Evolutionary conservation across 192 early-diverging fungal species (phyloP), one percentile per base, ranked within the genome.

Genomic region (Backusella sp.): DNA sequence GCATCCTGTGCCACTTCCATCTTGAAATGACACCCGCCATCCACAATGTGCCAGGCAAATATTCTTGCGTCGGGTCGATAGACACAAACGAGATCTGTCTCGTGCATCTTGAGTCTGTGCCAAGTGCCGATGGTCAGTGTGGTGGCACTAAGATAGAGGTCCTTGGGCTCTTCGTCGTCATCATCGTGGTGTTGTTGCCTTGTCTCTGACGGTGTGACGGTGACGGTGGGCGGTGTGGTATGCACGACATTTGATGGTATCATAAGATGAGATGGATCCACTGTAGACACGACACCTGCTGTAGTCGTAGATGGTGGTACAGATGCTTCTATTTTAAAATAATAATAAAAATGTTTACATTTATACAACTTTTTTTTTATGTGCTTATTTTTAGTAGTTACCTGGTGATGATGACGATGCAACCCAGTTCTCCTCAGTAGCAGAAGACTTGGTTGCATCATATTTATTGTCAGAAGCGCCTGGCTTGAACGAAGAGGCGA

Each of bases 101-200:
- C 78, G 42, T 73, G 70, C 42, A 83, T 32, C 41, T 82, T 88
- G 66, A 91, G 86, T 37, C 90, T 82, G 66, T 88, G 85, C 90
- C 90, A 91, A 2, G 88, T 87, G 56, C 90, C 90, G 52, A 91
- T 90, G 6, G 87, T 84, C 8, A 91, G 76, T 23, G 88, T 89
- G 52, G 89, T 85, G 32, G 80, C 84, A 76, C 84, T 80, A 17
- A 91, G 78, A 37, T 77, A 77, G 1, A 74, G 41, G 11, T 78
- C 66, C n/a, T 68, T 56, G 21, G 71, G 68, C 39, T 73, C 71
- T 53, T 73, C 71, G 1, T 32, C 32, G 0, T 53, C 52, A 5
- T 66, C 65, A 0, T 36, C 7, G 0, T 17, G 11, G 0, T 36
- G 59, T 9, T 69, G 6, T 7, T 14, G 42, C 0, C 19, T 44